Evolutionary conservation across 1,284 basidiomycete species (phyloP).

Genomic region (Heimioporus punctisporus): DNA sequence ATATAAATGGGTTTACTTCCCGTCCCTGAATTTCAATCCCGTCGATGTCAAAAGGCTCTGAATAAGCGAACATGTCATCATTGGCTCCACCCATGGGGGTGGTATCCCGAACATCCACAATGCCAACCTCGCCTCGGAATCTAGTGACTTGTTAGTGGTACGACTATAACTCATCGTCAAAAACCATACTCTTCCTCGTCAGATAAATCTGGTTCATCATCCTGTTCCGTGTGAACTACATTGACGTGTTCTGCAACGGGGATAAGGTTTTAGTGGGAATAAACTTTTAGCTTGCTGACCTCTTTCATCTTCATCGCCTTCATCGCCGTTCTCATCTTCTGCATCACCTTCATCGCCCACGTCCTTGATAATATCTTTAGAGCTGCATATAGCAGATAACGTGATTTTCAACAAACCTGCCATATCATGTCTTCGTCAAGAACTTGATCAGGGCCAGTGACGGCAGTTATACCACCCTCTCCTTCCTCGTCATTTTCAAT

Average conservation of each 20-base stretch:
- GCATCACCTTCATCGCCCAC: conserved; percentile 60
- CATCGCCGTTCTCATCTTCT: conserved; percentile 46
- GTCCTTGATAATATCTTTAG: conserved; percentile 45
- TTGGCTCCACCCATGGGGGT: conserved; percentile 31
- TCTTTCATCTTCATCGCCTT: conserved; percentile 45
- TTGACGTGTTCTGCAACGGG: conserved; percentile 29
- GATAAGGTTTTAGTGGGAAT: conserved; percentile 10
- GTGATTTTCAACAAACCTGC: conserved; percentile 56
- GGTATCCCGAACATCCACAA: conserved; percentile 45
- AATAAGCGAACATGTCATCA: conserved; percentile 57
- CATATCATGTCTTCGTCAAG: conserved; percentile 66
- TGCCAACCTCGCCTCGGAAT: conserved; percentile 51
- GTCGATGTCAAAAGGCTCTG: conserved; percentile 48
- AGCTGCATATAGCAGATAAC: background rate
- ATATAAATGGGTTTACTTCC: conserved; percentile 51
- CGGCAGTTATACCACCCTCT: conserved; percentile 44
- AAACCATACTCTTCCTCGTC: conserved; percentile 71
- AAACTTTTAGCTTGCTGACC: conserved; percentile 28
- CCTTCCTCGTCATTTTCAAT: conserved; percentile 57
- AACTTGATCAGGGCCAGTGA: conserved; percentile 39
- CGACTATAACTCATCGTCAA: background rate
- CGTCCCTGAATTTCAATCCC: conserved; percentile 35
- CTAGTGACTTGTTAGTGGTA: conserved; percentile 33
- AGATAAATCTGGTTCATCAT: conserved; percentile 66
- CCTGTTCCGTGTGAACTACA: conserved; percentile 54